A percentile compares a stretch with the other conserved stretches of the same genome.
phyloP scores from a whole-genome alignment of 805 yeast genomes.

The Wickerhamomyces mucosus region DNA sequence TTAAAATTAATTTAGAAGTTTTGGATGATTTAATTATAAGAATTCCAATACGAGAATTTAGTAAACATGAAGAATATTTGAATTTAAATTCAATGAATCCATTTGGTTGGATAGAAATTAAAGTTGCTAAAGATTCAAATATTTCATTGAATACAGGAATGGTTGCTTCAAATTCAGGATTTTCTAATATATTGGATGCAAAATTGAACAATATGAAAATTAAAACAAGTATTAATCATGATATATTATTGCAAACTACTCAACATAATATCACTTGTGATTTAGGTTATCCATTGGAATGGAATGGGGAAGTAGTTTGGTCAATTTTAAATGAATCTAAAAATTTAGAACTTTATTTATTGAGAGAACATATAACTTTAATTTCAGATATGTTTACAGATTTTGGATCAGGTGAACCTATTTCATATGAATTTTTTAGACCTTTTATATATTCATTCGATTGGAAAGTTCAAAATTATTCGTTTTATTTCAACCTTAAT shows the following conservation, averaged over 20 bases:
- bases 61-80: conserved; percentile 47
- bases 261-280: conserved; percentile 45
- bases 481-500: conserved; percentile 68
- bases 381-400: conserved; percentile 67
- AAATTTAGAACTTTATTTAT: conserved; percentile 48
- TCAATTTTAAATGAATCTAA: conserved; percentile 41
- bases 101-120: conserved; percentile 88
- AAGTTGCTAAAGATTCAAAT: conserved; percentile 43
- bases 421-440: conserved; percentile 66
- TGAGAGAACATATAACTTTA: conserved; percentile 75
- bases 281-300: conserved; percentile 62
- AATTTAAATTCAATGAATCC: conserved; percentile 41
- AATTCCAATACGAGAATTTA: conserved; percentile 75
- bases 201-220: conserved; percentile 50
- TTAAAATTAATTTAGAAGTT: conserved; percentile 44
- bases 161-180: conserved; percentile 47
- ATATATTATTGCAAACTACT: conserved; percentile 56
- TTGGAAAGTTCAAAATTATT: conserved; percentile 52
- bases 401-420: conserved; percentile 62
- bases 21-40: conserved; percentile 61
- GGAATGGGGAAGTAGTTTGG: conserved; percentile 82
- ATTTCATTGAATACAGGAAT: conserved; percentile 38
- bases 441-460: conserved; percentile 56
- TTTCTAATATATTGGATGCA: conserved; percentile 37
- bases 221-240: conserved; percentile 84